Base-by-base conservation (phyloP, 805 yeast genomes). In the Grigorovia jiainica region DNA sequence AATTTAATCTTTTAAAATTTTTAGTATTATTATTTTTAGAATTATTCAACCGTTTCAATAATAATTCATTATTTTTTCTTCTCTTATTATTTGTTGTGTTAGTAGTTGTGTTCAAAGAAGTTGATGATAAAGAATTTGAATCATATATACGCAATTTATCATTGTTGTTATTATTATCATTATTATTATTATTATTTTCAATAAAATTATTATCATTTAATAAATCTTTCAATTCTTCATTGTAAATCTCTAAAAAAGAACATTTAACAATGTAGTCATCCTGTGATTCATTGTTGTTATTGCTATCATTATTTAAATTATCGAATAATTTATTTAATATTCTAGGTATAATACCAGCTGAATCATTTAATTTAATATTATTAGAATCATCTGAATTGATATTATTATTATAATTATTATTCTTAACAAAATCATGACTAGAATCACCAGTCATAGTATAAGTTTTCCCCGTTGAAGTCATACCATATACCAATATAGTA, bases 401-500 rank as follows among this genome's bases (percentile, higher is more conserved):
- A n/a, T 55, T 27, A 27, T 3, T 36, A 11, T 6, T 36, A 17
- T 27, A 25, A 20, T 11, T 36, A 23, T 36, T 27, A 18, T 36
- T 20, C 5, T 25, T 24, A 25, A 15, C 2, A 6, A 23, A 13
- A 17, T 25, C 13, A 18, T 36, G 13, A 18, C 19, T 36, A 10
- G 39, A 21, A 24, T 83, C 82, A 5, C 95, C 95, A 1, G 83
- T 76, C 92, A 78, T 78, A 10, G 84, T 70, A 55, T 78, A 78
- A 0, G 95, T 86, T 53, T 86, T 87, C 20, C 95, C 95, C 0
- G 95, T 83, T 1, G 95, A 92, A 0, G 95, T 87, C 71, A 86
- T 94, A 5, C 96, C 96, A 62, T 87, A 87, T 0, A 92, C 95
- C 49, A 87, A 69, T 23, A 86, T 72, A 0, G 95, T 82, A 49